Evolutionary conservation across 495 filamentous ascomycete species (phyloP).

Genomic region (Penicillium odoratum): DNA sequence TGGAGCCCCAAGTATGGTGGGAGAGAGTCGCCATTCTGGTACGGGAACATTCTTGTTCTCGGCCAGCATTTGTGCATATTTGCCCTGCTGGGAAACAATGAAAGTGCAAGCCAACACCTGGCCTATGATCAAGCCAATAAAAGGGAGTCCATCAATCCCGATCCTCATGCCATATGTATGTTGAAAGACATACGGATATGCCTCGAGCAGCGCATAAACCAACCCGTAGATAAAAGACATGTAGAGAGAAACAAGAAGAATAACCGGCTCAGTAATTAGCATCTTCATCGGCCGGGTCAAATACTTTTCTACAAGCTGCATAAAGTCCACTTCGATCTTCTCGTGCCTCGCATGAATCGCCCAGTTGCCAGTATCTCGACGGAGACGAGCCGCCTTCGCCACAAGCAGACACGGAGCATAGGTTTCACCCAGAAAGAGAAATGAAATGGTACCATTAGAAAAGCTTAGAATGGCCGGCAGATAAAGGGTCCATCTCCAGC

Average conservation of each 20-base stretch:
- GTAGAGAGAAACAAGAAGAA: slow-evolving; percentile 47
- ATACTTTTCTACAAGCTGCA: slow-evolving; percentile 40
- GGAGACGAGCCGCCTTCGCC: slow-evolving; percentile 38
- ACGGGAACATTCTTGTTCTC: slow-evolving; percentile 35
- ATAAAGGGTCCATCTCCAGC: slow-evolving; percentile 52
- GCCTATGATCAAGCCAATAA: slow-evolving; percentile 41
- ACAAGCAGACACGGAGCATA: slow-evolving; percentile 43
- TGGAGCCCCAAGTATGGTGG: slow-evolving; percentile 51
- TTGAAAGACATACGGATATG: slow-evolving; percentile 46
- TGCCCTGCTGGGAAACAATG: slow-evolving; percentile 30
- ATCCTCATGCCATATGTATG: slow-evolving; percentile 36
- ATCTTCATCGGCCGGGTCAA: slow-evolving; percentile 44
- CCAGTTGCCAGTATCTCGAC: slow-evolving; percentile 45
- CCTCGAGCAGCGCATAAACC: slow-evolving; percentile 44
- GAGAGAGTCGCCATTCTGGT: slow-evolving; percentile 42
- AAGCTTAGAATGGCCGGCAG: slow-evolving; percentile 43
- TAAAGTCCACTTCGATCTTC: slow-evolving; percentile 42
- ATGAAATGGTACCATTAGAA: slow-evolving; percentile 22
- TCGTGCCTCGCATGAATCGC: slow-evolving; percentile 51
- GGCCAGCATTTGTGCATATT: slow-evolving; percentile 30
- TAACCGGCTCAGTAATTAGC: slow-evolving; percentile 47
- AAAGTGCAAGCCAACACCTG: slow-evolving; percentile 29
- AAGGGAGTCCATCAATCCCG: slow-evolving; percentile 38
- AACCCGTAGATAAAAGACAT: slow-evolving; percentile 49
- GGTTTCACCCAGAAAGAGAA: slow-evolving; percentile 37